A percentile compares a stretch with the other conserved stretches of the same genome.
phyloP scores from a whole-genome alignment of 345 rosid species.

The Triadica sebifera region DNA sequence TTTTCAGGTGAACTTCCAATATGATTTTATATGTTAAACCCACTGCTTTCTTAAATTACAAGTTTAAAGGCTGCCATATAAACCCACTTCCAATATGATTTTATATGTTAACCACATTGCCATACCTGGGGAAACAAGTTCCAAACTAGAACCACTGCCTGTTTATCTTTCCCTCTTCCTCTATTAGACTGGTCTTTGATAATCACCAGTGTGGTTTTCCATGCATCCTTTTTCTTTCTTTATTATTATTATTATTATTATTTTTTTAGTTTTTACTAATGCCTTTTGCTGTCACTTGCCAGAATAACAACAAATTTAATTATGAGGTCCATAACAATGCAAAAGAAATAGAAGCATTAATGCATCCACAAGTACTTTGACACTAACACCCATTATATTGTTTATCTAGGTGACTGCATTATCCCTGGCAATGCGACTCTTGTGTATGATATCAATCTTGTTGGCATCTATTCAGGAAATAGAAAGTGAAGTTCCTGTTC shows the following conservation, averaged over 20 bases:
- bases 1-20: slow-evolving; percentile 59
- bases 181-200: neutral
- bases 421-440: slow-evolving; percentile 94
- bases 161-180: neutral
- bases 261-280: neutral
- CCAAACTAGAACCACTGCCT: neutral
- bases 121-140: no score
- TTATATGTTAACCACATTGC: no score
- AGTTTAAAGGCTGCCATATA: neutral
- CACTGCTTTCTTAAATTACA: neutral
- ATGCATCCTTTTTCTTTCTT: neutral
- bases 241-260: no score
- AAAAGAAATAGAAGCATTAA: neutral
- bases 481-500: slow-evolving; percentile 39
- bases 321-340: neutral
- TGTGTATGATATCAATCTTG: slow-evolving; percentile 74
- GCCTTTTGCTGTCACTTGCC: neutral
- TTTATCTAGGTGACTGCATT: slow-evolving; percentile 76
- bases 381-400: slow-evolving; percentile 15
- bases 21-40: neutral
- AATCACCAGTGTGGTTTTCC: neutral
- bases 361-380: neutral
- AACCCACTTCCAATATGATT: no score
- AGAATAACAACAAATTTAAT: neutral
- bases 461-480: slow-evolving; percentile 74